Percentiles rank a stretch among this genome's conserved stretches.
These are phyloP conservation scores for Cucurbita ficifolia DNA, from an alignment of 306 rosid species.

Conservation along the genomic window DNA sequence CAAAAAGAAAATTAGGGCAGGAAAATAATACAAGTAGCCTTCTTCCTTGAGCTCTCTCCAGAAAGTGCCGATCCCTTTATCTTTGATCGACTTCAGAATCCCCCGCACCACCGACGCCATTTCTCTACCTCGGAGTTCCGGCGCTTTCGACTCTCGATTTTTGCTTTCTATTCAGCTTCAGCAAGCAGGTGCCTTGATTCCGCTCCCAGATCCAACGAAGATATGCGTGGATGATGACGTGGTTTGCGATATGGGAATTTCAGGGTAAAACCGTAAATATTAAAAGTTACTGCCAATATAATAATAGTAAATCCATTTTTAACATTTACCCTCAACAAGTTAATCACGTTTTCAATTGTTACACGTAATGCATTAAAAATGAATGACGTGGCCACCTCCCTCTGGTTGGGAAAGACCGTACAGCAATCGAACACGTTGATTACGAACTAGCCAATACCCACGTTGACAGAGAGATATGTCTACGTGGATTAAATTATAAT, in stretches of 20 bases:
- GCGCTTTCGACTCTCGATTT: neutral
- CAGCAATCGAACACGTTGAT: neutral
- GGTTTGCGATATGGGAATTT: too few relatives aligned
- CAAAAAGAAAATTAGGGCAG: neutral
- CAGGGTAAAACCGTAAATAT: too few relatives aligned
- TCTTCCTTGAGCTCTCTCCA: conserved; percentile 56
- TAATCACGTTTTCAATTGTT: neutral
- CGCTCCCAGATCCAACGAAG: neutral
- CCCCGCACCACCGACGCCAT: conserved; percentile 86
- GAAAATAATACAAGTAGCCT: conserved; percentile 40
- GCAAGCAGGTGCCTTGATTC: neutral
- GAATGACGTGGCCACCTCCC: neutral
- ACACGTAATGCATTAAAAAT: neutral
- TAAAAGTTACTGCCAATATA: too few relatives aligned
- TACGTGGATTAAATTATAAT: too few relatives aligned
- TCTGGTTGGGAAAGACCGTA: neutral
- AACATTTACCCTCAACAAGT: too few relatives aligned
- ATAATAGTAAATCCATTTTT: too few relatives aligned
- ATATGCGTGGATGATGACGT: neutral
- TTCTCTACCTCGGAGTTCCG: conserved; percentile 3
- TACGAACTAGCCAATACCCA: neutral
- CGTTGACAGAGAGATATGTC: neutral
- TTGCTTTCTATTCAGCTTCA: neutral
- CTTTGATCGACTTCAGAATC: conserved; percentile 43
- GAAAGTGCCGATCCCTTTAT: conserved; percentile 57